Percentiles rank a stretch among this genome's conserved stretches.
phyloP scores from a whole-genome alignment of 2,329 filamentous ascomycete genomes.

The Pyricularia sp. region DNA sequence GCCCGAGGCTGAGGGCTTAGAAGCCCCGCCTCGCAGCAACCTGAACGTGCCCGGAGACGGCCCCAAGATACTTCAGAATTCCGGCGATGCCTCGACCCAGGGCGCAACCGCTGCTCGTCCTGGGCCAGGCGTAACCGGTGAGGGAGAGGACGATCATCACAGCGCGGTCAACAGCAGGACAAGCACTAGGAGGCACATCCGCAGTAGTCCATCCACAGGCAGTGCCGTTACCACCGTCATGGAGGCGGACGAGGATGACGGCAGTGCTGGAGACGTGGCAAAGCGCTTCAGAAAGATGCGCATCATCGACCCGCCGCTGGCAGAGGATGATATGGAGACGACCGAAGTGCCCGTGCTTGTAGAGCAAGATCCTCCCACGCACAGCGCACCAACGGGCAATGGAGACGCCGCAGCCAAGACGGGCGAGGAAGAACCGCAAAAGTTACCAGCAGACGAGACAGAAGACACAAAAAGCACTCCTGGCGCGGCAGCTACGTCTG shows the following conservation, averaged over 20 bases:
- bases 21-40: slow-evolving; percentile 25
- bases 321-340: slow-evolving; percentile 36
- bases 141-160: slow-evolving; percentile 38
- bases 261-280: slow-evolving; percentile 12
- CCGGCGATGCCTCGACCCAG: slow-evolving; percentile 13
- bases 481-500: not conserved
- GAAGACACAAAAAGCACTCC: not conserved
- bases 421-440: not conserved
- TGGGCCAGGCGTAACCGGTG: not conserved
- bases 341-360: slow-evolving; percentile 29
- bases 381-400: not conserved
- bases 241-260: slow-evolving; percentile 74
- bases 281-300: slow-evolving; percentile 36
- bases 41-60: slow-evolving; percentile 22
- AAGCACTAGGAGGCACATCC: slow-evolving; percentile 72
- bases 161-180: slow-evolving; percentile 44
- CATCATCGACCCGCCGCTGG: slow-evolving; percentile 44
- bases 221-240: slow-evolving; percentile 73
- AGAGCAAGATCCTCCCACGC: slow-evolving; percentile 17
- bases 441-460: slow-evolving; percentile 6
- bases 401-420: not conserved
- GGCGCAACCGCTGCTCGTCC: not conserved
- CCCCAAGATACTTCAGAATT: slow-evolving; percentile 10
- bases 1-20: slow-evolving; percentile 80
- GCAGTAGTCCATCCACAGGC: slow-evolving; percentile 71